Evolutionary conservation across 225 moss, liverwort and hornwort genomes (phyloP), one percentile per base, ranked within the genome.

Genomic region (Takakia lepidozioides): DNA sequence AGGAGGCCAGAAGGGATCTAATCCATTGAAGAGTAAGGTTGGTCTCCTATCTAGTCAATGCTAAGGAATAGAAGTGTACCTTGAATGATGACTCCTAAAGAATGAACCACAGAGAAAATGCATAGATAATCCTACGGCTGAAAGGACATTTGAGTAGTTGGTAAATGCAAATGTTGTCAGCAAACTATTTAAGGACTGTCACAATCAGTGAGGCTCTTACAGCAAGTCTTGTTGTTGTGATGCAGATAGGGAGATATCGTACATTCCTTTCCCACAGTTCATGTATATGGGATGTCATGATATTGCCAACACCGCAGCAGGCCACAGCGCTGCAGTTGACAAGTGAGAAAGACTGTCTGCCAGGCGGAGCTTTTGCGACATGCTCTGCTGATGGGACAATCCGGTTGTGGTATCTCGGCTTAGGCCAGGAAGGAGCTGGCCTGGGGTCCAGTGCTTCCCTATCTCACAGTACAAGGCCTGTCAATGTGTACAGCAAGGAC

Each of bases 381-480:
- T 83, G 86, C 61, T 87, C 86, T 54, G 60, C 81, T 38, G 86
- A 87, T 61, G 83, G 86, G 29, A 83, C 74, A 15, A 76, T 87
- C 32, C 61, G 86, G 60, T 52, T 87, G 30, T 87, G 86, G 86
- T 69, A 76, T 60, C 72, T 87, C 46, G 65, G 57, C 55, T 53
- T 56, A 27, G 50, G 62, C 28, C 63, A 65, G 3, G 86, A 83
- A 29, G 75, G 64, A 54, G 45, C 48, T 32, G 29, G 3, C 51
- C 2, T 23, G 38, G 70, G 50, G 36, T 30, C 60, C 40, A 52
- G 27, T 61, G 58, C 56, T 34, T 7, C 53, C 30, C 38, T 61
- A 53, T 32, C 49, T 38, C 63, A 48, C 5, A 50, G 64, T 41
- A 54, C 21, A 16, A 56, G 68, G 7, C 75, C 75, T 48, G 53